phyloP scores from a whole-genome alignment of 495 filamentous ascomycete species.

The Talaromyces proteolyticus region DNA sequence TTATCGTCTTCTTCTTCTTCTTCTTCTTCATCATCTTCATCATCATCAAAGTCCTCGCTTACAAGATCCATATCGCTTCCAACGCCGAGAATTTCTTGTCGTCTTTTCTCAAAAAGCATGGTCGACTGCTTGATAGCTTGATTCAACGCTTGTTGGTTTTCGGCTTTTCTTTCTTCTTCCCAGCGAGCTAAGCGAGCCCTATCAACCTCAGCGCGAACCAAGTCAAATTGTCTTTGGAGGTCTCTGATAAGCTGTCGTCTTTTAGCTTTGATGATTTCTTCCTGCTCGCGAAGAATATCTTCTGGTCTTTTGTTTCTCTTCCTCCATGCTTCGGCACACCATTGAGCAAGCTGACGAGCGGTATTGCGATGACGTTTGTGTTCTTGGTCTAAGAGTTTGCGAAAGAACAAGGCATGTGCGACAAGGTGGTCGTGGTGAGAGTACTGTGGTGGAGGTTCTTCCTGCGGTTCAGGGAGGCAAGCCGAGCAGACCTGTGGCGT shows the following conservation, averaged over 20 bases:
- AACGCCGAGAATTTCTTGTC: conserved; percentile 43
- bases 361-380: conserved; percentile 59
- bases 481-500: conserved; percentile 64
- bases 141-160: conserved; percentile 76
- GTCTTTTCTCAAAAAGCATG: conserved; percentile 47
- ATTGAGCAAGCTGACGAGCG: conserved; percentile 36
- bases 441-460: conserved; percentile 69
- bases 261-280: conserved; percentile 42
- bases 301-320: conserved; percentile 41
- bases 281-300: conserved; percentile 40
- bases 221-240: conserved; percentile 70
- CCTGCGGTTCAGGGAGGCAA: conserved; percentile 70
- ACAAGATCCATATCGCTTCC: conserved; percentile 25
- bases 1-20: conserved; percentile 44
- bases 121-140: conserved; percentile 71
- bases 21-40: conserved; percentile 29
- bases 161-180: conserved; percentile 78
- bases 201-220: conserved; percentile 70
- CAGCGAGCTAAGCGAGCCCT: conserved; percentile 63
- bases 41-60: conserved; percentile 12
- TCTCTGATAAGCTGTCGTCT: conserved; percentile 69
- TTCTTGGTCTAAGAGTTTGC: conserved; percentile 70
- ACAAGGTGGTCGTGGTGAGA: conserved; percentile 81
- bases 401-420: conserved; percentile 74
- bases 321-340: conserved; percentile 39